Base-by-base conservation (phyloP, 208 protist genomes). In the Trichomonas vaginalis region DNA sequence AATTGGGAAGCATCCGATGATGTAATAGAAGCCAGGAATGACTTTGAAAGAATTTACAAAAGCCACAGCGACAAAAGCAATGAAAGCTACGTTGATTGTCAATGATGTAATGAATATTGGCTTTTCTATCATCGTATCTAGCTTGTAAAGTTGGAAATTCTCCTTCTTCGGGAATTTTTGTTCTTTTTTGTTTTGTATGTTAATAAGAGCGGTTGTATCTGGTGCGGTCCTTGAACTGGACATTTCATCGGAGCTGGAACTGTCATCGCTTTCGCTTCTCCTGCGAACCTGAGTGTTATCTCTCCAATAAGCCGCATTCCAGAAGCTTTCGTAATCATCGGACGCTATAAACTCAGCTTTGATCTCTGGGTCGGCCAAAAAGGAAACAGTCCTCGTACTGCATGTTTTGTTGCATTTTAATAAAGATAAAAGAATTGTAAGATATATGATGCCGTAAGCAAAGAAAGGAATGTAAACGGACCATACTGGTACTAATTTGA, bases 241-340 rank as follows among this genome's bases (percentile, higher is more conserved):
- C 2, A 42, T 35, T 42, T 83, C 79, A 42, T 83, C 79, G 12
- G 27, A 35, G 79, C 35, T 40, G 12, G 79, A 83, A 42, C 79
- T 83, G 40, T 70, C 56, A 32, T 70, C 56, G 6, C 21, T n/a
- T 6, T 12, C 56, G n/a, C 56, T 70, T 70, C 56, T 70, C 21
- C 56, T 70, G 56, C 56, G 56, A 70, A 70, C 21, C 39, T 14
- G 15, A 39, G 86, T 51, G 45, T 92, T 45, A 51, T 92, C 86
- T 39, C 86, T 48, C 86, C 86, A 92, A 35, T 45, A 92, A 56
- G 86, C 86, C 0, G 86, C 42, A 92, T 92, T 92, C 86, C 86
- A 92, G n/a, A 42, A 92, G 45, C 86, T 92, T 39, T 92, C n/a
- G 45, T 51, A 92, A 39, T 92, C 86, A 39, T 92, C 45, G 9